phyloP scores from a whole-genome alignment of 805 yeast species.

The Candida hispaniensis region DNA sequence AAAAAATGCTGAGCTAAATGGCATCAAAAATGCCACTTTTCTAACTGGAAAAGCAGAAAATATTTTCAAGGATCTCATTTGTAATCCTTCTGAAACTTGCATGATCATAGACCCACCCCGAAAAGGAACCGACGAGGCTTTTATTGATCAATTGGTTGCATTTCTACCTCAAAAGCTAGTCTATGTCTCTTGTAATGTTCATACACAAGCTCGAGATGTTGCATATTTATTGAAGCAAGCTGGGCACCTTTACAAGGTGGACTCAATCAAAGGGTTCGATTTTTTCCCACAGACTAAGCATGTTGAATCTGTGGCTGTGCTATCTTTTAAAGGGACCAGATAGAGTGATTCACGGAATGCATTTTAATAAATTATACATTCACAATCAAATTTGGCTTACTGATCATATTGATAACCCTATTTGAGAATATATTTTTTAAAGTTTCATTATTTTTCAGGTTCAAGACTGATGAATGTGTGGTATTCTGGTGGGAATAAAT shows the following conservation, averaged over 20 bases:
- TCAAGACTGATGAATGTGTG: too few species aligned
- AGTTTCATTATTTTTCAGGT: too few species aligned
- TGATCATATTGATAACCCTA: too few species aligned
- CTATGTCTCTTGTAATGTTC: slow-evolving; percentile 96
- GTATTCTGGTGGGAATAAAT: too few species aligned
- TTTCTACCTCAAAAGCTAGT: slow-evolving; percentile 80
- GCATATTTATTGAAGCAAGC: slow-evolving; percentile 63
- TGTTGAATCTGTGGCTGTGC: slow-evolving; percentile 78
- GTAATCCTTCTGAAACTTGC: slow-evolving; percentile 67
- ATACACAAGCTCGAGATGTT: slow-evolving; percentile 91
- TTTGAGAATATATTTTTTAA: too few species aligned
- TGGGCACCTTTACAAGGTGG: slow-evolving; percentile 52
- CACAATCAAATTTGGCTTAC: too few species aligned
- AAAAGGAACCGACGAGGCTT: slow-evolving; percentile 88
- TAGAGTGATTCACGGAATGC: too few species aligned
- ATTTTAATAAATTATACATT: too few species aligned
- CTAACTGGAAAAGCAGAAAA: slow-evolving; percentile 88
- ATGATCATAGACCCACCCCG: slow-evolving; percentile 95
- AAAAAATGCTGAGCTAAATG: slow-evolving; percentile 65
- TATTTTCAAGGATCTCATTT: slow-evolving; percentile 54
- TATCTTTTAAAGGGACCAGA: slow-evolving; percentile 23
- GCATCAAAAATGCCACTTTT: slow-evolving; percentile 67
- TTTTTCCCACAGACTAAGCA: slow-evolving; percentile 94
- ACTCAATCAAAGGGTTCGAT: slow-evolving; percentile 86
- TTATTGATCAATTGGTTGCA: slow-evolving; percentile 72